These are phyloP conservation scores for Fusarium guadeloupense DNA, from an alignment of 2,329 filamentous ascomycete species.

Conservation along the genomic window DNA sequence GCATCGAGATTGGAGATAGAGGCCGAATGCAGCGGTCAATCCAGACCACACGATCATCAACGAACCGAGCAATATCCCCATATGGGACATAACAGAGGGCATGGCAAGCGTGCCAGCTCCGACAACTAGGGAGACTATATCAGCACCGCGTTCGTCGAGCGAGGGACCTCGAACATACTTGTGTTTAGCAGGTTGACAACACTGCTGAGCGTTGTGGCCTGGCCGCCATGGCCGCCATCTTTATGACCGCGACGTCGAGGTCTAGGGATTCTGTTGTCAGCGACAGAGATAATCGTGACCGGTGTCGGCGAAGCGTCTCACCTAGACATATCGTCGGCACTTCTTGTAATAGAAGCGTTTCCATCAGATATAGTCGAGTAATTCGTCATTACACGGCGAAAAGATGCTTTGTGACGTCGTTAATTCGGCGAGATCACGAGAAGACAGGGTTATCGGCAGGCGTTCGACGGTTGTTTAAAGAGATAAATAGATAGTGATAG, in stretches of 20 bases:
- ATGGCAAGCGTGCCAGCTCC: conserved; percentile 93
- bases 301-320: conserved; percentile 39
- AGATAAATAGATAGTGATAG: too few relatives aligned
- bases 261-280: conserved; percentile 48
- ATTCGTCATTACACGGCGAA: conserved; percentile 59
- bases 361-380: conserved; percentile 64
- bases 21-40: conserved; percentile 85
- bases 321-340: conserved; percentile 61
- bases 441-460: not conserved
- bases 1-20: conserved; percentile 94
- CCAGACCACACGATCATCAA: conserved; percentile 93
- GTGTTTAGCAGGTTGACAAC: conserved; percentile 97
- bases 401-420: not conserved
- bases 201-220: conserved; percentile 89
- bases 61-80: conserved; percentile 88
- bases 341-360: conserved; percentile 52
- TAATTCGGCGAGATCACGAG: conserved; percentile 19
- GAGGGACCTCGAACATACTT: conserved; percentile 64
- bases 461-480: not conserved
- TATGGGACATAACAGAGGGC: conserved; percentile 95
- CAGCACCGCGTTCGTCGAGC: conserved; percentile 25
- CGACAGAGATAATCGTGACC: not conserved
- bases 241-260: conserved; percentile 72
- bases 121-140: conserved; percentile 68
- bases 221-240: conserved; percentile 72